Base-by-base conservation (phyloP, 164 flowering plant genomes). In the Liquidambar formosana region DNA sequence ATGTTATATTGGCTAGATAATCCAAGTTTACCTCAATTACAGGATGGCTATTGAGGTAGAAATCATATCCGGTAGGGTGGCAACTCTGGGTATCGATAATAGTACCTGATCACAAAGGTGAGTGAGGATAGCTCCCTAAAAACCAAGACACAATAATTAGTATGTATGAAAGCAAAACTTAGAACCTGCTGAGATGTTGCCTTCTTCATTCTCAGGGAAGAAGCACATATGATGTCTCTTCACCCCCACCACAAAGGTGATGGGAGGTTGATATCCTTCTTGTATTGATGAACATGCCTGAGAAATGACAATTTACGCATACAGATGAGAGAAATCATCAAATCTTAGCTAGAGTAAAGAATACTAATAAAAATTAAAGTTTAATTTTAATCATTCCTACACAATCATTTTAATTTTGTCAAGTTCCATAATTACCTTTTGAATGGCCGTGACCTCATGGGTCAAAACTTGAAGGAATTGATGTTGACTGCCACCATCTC, bases 401-500 rank as follows among this genome's bases (percentile, higher is more conserved):
- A n/a, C n/a, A n/a, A n/a, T n/a, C n/a, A n/a, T n/a, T n/a, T n/a
- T n/a, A n/a, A n/a, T n/a, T n/a, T n/a, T n/a, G n/a, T n/a, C n/a
- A 51, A 6, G 47, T 28, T n/a, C 18, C 43, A 11, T 12, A 22
- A 0, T n/a, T 72, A 89, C 93, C 86, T 81, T 77, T 18, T 88
- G 66, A 10, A 89, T 84, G 0, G 88, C 87, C 71, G 75, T 84
- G 75, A 89, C 71, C 65, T 89, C 94, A 70, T 82, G 12, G 1
- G 82, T 67, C 72, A 89, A 73, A 58, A 89, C 92, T 27, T 88
- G 86, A 60, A 57, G 71, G 44, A 94, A 94, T 25, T 94, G 97
- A 0, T 96, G 96, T 75, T 94, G 97, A 68, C 96, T 88, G 0
- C 91, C 97, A 5, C 98, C 98, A 86, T 88, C 98, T 68, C 98